phyloP scores from a whole-genome alignment of 176 grass and related monocot species.

The Ampelocalamus luodianensis region DNA sequence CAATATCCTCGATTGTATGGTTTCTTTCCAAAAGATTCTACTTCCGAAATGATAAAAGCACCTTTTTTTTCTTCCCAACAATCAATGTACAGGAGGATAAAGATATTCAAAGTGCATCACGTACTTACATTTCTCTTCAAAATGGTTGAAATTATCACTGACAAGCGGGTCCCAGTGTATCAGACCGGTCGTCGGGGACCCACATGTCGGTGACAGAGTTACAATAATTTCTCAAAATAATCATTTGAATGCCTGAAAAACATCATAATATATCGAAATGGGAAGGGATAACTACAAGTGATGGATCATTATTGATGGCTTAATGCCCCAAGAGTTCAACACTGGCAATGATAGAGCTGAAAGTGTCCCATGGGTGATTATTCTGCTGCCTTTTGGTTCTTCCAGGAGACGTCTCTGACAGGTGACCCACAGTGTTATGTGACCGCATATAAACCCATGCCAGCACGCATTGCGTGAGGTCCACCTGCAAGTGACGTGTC shows the following conservation, averaged over 20 bases:
- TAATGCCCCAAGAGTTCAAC: not conserved
- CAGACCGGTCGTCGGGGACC: not conserved
- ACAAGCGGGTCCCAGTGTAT: not conserved
- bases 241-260: not conserved
- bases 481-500: slow-evolving; percentile 3
- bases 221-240: not conserved
- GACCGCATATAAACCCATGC: slow-evolving; percentile 31
- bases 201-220: not conserved
- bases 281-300: not conserved
- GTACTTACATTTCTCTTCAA: not conserved
- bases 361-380: slow-evolving; percentile 25
- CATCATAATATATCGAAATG: not conserved
- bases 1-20: not conserved
- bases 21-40: slow-evolving; percentile 17
- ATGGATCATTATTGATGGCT: not conserved
- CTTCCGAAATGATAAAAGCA: not conserved
- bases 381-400: slow-evolving; percentile 30
- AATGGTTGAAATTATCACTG: not conserved
- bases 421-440: not conserved
- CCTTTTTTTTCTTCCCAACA: not conserved
- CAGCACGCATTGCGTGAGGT: slow-evolving; percentile 18
- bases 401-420: slow-evolving; percentile 10
- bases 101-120: not conserved
- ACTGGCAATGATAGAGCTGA: slow-evolving; percentile 19
- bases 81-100: not conserved